Conservation (phyloP, 179 eudicot species). For the Drosera spatulata region DNA sequence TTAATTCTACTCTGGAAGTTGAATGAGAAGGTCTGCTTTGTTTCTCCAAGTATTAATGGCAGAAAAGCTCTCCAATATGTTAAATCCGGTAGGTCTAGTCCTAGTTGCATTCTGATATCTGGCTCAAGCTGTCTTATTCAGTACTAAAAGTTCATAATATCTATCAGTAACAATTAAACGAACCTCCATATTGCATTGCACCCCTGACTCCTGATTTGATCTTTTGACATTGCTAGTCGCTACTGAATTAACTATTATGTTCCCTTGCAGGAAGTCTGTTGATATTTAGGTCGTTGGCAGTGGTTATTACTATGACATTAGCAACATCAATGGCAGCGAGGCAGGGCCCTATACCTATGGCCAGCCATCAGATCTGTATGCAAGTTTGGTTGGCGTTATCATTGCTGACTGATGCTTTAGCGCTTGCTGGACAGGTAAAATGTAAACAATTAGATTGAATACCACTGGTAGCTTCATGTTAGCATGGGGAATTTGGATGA, state of each 20-base stretch:
- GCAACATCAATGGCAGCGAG: slow-evolving; percentile 88
- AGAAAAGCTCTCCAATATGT: slow-evolving; percentile 50
- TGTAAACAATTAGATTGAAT: neutral
- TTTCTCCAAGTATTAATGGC: slow-evolving; percentile 53
- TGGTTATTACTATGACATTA: slow-evolving; percentile 59
- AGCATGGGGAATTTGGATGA: no score
- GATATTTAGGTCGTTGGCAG: slow-evolving; percentile 70
- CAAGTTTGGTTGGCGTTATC: slow-evolving; percentile 91
- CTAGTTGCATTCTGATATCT: slow-evolving; percentile 4
- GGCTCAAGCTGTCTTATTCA: neutral
- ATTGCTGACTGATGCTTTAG: slow-evolving; percentile 90
- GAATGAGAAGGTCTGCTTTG: slow-evolving; percentile 43
- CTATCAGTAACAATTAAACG: neutral
- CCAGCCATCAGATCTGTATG: slow-evolving; percentile 80
- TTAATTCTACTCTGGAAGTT: slow-evolving; percentile 73
- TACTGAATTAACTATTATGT: neutral
- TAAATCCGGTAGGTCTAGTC: slow-evolving; percentile 49
- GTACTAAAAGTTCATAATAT: neutral
- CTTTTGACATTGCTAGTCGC: no score
- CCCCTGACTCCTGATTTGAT: no score
- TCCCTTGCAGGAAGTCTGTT: slow-evolving; percentile 59
- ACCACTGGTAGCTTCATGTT: neutral
- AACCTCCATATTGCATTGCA: no score
- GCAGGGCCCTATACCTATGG: slow-evolving; percentile 88
- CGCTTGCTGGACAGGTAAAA: slow-evolving; percentile 84